These are phyloP conservation scores for Penicillium sclerotiorum DNA, from an alignment of 2,329 filamentous ascomycete genomes.

Conservation along the genomic window DNA sequence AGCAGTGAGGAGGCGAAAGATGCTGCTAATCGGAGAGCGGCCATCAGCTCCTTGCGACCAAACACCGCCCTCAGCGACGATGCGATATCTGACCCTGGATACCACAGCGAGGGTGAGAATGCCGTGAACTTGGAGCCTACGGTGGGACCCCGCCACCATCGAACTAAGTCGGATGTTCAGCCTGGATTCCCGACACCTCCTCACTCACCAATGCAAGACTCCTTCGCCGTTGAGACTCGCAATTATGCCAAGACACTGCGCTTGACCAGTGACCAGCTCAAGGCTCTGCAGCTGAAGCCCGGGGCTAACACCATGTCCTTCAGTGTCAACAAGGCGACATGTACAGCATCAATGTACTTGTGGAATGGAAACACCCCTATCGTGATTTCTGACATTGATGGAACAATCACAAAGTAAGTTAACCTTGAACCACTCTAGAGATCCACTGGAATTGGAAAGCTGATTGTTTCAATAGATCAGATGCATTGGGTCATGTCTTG, in stretches of 20 bases:
- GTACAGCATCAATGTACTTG: slow-evolving; percentile 87
- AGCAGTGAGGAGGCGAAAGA: slow-evolving; percentile 96
- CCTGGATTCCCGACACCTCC: slow-evolving; percentile 66
- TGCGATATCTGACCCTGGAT: slow-evolving; percentile 87
- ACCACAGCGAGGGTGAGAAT: slow-evolving; percentile 81
- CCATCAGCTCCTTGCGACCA: slow-evolving; percentile 55
- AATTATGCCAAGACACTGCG: slow-evolving; percentile 97
- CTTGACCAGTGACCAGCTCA: slow-evolving; percentile 92
- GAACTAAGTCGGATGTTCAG: slow-evolving; percentile 70
- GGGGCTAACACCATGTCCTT: slow-evolving; percentile 96
- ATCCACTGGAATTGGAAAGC: background rate
- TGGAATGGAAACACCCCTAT: slow-evolving; percentile 92
- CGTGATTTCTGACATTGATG: slow-evolving; percentile 97
- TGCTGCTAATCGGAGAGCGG: slow-evolving; percentile 70
- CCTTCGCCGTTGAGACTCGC: slow-evolving; percentile 65
- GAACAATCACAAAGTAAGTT: slow-evolving; percentile 85
- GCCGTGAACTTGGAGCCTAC: slow-evolving; percentile 68
- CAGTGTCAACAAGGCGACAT: slow-evolving; percentile 92
- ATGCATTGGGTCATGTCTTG: slow-evolving; percentile 88
- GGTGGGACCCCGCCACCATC: slow-evolving; percentile 49
- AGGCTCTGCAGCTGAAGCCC: slow-evolving; percentile 75
- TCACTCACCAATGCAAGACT: slow-evolving; percentile 52
- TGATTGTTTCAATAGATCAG: slow-evolving; percentile 57
- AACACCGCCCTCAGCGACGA: slow-evolving; percentile 66
- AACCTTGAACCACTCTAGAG: background rate